Evolutionary conservation across 2,329 filamentous ascomycete genomes (phyloP).

Genomic region (Monosporascus cannonballus): DNA sequence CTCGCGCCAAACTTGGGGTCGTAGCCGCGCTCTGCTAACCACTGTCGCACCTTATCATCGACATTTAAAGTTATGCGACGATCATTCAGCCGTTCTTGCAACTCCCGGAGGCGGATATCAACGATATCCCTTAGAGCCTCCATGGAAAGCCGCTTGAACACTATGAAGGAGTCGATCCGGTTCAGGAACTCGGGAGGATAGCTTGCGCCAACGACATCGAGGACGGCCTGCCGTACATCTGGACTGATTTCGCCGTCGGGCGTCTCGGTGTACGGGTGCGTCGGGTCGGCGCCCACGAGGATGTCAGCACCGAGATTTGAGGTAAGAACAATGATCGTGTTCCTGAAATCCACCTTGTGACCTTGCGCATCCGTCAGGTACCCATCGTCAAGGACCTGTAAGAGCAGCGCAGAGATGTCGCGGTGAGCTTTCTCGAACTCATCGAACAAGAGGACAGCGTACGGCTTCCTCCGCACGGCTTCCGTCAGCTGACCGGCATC

Average conservation of each 20-base stretch:
- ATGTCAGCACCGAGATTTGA: constrained; percentile 93
- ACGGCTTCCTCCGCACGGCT: constrained; percentile 89
- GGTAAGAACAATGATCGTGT: constrained; percentile 93
- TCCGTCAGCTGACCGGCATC: constrained; percentile 95
- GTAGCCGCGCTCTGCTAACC: constrained; percentile 86
- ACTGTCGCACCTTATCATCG: constrained; percentile 65
- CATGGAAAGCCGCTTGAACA: constrained; percentile 82
- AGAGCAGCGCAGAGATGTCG: constrained; percentile 84
- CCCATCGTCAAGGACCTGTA: constrained; percentile 94
- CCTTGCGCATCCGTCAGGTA: constrained; percentile 94
- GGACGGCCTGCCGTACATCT: constrained; percentile 70
- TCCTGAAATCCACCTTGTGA: constrained; percentile 93
- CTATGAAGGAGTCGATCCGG: constrained; percentile 91
- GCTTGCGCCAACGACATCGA: constrained; percentile 72
- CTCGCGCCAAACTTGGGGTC: constrained; percentile 87
- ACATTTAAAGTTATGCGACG: constrained; percentile 74
- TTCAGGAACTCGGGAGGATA: constrained; percentile 95
- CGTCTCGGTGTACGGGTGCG: constrained; percentile 58
- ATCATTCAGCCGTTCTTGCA: constrained; percentile 78
- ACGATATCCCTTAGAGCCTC: constrained; percentile 84
- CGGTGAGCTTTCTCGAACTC: constrained; percentile 97
- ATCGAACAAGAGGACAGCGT: constrained; percentile 90
- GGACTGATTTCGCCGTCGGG: constrained; percentile 64
- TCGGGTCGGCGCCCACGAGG: constrained; percentile 67
- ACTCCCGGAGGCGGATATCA: constrained; percentile 80